Base-by-base conservation (phyloP, 805 yeast genomes). In the Ogataea pilisensis region DNA sequence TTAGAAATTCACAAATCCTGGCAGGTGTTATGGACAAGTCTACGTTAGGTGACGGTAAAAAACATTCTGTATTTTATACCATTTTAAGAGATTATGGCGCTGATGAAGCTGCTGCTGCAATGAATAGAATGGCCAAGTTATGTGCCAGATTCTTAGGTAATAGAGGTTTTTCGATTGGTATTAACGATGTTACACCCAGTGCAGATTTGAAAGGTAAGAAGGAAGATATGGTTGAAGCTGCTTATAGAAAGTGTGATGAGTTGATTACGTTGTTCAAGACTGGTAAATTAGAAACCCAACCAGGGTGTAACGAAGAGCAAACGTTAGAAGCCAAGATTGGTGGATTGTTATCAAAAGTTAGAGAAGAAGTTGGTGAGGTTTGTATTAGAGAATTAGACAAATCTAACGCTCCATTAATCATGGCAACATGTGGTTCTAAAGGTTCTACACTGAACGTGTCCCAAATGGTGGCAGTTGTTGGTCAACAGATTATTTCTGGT, bases 401-500 rank as follows among this genome's bases (percentile, higher is more conserved):
- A 38, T 76, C 88, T 37, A 93, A 93, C 61, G 96, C 99, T 19
- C 99, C 99, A 31, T 75, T 93, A 57, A 91, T 93, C 60, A 93
- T 93, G 99, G 97, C 99, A 11, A 87, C 96, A 2, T 93, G 98
- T 75, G 99, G 99, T 54, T 91, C 98, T 31, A 93, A 93, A 65
- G 99, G 99, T 66, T 93, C 98, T 30, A 89, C 96, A 0, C 76
- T 95, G 48, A 93, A 93, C 64, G 99, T 93, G 24, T 93, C 99
- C 12, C 99, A 93, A 71, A 93, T 93, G 99, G 98, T 93, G 75
- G 99, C 99, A 0, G 96, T 91, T 61, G 99, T 93, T 22, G 99
- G 99, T 41, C 99, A 93, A 69, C 99, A 93, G 67, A 93, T 93
- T 70, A 93, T 93, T 53, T 82, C 96, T 4, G 99, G 99, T 65